Evolutionary conservation across 1,284 basidiomycete species (phyloP).

Genomic region (Coriolopsis trogii): DNA sequence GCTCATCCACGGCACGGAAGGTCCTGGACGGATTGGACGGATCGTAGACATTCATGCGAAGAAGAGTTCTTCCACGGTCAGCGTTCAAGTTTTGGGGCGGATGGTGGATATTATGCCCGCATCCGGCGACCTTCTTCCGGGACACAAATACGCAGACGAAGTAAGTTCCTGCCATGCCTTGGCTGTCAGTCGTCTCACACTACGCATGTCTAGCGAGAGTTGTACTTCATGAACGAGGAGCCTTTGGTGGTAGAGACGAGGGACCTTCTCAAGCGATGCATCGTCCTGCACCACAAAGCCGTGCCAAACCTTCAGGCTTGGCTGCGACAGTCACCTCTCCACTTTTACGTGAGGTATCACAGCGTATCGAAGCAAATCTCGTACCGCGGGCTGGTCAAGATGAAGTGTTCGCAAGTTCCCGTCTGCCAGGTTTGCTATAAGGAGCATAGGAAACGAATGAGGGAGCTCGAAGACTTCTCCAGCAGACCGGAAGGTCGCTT

Average conservation of each 20-base stretch:
- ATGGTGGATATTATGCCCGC: background rate
- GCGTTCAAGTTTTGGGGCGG: slow-evolving; percentile 3
- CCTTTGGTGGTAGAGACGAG: slow-evolving; percentile 34
- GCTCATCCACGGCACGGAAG: slow-evolving; percentile 42
- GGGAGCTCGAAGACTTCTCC: slow-evolving; percentile 29
- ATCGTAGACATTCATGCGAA: slow-evolving; percentile 26
- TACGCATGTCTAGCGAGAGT: slow-evolving; percentile 44
- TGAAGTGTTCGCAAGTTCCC: slow-evolving; percentile 39
- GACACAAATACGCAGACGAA: slow-evolving; percentile 40
- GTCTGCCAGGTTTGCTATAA: slow-evolving; percentile 51
- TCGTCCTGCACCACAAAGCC: slow-evolving; percentile 43
- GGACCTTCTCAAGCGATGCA: slow-evolving; percentile 49
- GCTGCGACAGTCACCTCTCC: slow-evolving; percentile 51
- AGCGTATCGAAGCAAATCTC: slow-evolving; percentile 47
- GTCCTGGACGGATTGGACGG: slow-evolving; percentile 42
- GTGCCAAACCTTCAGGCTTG: slow-evolving; percentile 44
- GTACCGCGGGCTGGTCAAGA: slow-evolving; percentile 40
- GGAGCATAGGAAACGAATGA: slow-evolving; percentile 35
- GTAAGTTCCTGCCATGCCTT: slow-evolving; percentile 31
- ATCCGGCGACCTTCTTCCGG: no score
- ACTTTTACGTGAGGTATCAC: slow-evolving; percentile 56
- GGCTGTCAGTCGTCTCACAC: slow-evolving; percentile 2
- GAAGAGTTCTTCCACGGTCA: background rate
- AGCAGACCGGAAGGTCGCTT: slow-evolving; percentile 37
- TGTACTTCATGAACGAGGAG: slow-evolving; percentile 55